phyloP scores from a whole-genome alignment of 202 grass and related monocot species.

The Dendrocalamus latiflorus region DNA sequence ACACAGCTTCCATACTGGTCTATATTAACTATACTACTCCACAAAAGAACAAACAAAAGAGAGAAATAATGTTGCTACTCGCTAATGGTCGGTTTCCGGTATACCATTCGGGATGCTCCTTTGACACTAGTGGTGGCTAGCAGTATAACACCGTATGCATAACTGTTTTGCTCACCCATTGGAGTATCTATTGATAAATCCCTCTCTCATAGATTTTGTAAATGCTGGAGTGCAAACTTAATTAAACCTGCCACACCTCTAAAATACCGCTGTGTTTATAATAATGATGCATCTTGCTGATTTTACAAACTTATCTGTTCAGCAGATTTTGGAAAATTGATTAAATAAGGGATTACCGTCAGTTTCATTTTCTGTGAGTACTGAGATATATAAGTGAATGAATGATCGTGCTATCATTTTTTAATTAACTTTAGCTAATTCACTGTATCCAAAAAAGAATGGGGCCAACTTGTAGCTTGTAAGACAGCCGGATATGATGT shows the following conservation, averaged over 20 bases:
- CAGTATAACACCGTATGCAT: background rate
- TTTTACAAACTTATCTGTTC: no score
- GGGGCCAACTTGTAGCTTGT: background rate
- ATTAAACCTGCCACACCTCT: background rate
- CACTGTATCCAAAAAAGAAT: background rate
- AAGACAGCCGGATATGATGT: background rate
- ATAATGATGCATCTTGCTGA: no score
- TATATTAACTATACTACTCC: background rate
- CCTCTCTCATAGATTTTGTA: background rate
- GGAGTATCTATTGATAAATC: background rate
- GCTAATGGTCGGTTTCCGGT: background rate
- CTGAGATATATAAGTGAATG: background rate
- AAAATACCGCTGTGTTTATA: no score
- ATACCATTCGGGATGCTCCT: background rate
- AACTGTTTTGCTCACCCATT: background rate
- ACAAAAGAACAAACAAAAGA: background rate
- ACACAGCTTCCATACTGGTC: background rate
- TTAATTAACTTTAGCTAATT: background rate
- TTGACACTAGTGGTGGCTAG: background rate
- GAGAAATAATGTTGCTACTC: background rate
- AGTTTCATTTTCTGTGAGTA: background rate
- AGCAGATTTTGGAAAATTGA: background rate
- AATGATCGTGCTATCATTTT: background rate
- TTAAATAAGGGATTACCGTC: background rate
- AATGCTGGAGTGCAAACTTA: background rate